phyloP scores from a whole-genome alignment of 2,329 filamentous ascomycete species.

The Colletotrichum sp. region DNA sequence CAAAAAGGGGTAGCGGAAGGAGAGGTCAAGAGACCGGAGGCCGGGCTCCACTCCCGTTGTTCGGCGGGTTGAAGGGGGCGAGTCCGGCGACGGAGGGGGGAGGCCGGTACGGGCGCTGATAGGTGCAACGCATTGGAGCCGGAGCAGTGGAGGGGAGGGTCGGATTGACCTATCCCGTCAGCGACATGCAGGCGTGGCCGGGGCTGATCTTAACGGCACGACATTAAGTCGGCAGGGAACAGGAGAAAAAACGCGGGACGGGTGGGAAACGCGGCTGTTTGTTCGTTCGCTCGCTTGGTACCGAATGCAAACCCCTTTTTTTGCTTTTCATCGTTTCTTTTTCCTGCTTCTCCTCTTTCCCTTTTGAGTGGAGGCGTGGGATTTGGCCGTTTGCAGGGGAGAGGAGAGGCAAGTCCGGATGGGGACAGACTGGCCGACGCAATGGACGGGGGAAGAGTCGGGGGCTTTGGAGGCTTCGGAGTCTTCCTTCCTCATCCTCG shows the following conservation, averaged over 20 bases:
- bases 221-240: slow-evolving; percentile 10
- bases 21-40: slow-evolving; percentile 3
- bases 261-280: not conserved
- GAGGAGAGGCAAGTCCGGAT: slow-evolving; percentile 4
- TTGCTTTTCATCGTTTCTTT: not conserved
- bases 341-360: not conserved
- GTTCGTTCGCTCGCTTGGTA: not conserved
- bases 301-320: slow-evolving; percentile 8
- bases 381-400: slow-evolving; percentile 10
- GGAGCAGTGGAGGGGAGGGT: not conserved
- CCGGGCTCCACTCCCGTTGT: not conserved
- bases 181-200: not conserved
- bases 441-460: not conserved
- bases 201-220: slow-evolving; percentile 2
- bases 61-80: not conserved
- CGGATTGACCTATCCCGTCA: not conserved
- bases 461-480: not conserved
- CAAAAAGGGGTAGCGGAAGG: slow-evolving; percentile 8
- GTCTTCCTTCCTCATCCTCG: not conserved
- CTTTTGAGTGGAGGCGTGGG: not conserved
- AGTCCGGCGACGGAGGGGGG: not conserved
- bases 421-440: not conserved
- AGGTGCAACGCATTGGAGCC: slow-evolving; percentile 3
- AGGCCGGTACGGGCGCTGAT: slow-evolving; percentile 6
- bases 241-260: not conserved